Percentiles rank a stretch among this genome's conserved stretches.
Evolutionary conservation across 768 basidiomycete genomes (phyloP).

Genomic region (Porphyrellus cyaneotinctus): DNA sequence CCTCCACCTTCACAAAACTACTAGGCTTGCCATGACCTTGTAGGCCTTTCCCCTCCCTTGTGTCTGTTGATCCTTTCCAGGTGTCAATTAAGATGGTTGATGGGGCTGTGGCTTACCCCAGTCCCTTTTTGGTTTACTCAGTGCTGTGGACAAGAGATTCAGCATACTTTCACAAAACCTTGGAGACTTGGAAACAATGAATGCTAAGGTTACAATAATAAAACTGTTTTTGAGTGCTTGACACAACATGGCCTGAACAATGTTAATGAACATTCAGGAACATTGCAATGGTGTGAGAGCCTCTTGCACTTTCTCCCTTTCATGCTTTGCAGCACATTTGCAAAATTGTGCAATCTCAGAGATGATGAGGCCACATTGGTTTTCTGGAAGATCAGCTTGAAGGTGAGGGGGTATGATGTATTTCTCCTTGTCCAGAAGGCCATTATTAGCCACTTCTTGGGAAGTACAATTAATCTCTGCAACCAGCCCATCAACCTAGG

Average conservation of each 20-base stretch:
- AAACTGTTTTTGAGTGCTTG: too few relatives aligned
- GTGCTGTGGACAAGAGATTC: slow-evolving; percentile 38
- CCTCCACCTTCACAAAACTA: slow-evolving; percentile 75
- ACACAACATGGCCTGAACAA: too few relatives aligned
- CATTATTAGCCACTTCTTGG: slow-evolving; percentile 72
- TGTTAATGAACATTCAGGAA: too few relatives aligned
- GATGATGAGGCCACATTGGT: slow-evolving; percentile 84
- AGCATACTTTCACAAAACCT: slow-evolving; percentile 56
- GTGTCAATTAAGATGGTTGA: slow-evolving; percentile 32
- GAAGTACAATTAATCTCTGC: slow-evolving; percentile 67
- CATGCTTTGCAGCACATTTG: slow-evolving; percentile 76
- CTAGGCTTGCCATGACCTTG: slow-evolving; percentile 77
- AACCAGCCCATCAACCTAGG: slow-evolving; percentile 60
- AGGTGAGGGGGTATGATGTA: slow-evolving; percentile 88
- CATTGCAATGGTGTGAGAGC: too few relatives aligned
- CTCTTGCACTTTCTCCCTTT: slow-evolving; percentile 84
- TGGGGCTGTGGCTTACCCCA: slow-evolving; percentile 61
- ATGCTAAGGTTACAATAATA: too few relatives aligned
- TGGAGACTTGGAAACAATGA: too few relatives aligned
- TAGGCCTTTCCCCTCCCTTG: slow-evolving; percentile 62
- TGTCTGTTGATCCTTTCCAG: slow-evolving; percentile 42
- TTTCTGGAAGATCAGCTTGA: slow-evolving; percentile 94
- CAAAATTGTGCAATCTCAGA: slow-evolving; percentile 96
- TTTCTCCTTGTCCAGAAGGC: slow-evolving; percentile 78
- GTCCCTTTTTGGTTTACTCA: slow-evolving; percentile 77